Base-by-base conservation (phyloP, 176 grass and related monocot genomes). In the Cenchrus fungigraminus region DNA sequence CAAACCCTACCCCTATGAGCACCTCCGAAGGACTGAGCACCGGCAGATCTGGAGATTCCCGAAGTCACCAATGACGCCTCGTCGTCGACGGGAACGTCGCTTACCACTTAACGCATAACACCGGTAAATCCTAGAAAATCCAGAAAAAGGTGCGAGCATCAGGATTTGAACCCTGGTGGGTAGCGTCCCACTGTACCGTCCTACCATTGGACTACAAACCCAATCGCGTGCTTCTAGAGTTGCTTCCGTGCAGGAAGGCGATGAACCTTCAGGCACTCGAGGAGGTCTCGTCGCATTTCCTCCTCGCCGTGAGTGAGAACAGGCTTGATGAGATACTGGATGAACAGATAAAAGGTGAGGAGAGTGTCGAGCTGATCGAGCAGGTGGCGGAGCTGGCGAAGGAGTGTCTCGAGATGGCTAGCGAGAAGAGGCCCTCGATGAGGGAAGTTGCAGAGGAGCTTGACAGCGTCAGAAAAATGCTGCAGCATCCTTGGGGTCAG, bases 341-440 rank as follows among this genome's bases (percentile, higher is more conserved):
- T 59, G 44, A 56, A 0, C 80, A 91, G 68, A 87, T 89, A 1
- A 76, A 82, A 54, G 28, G 63, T 7, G 84, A 90, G 58, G 80
- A 89, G 66, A 85, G 68, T 66, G 68, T 87, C 16, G 74, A 85
- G 81, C 0, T 85, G 57, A 74, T 94, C 19, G 85, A 82, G 73
- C 69, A 68, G 67, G 80, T 87, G 25, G 92, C 87, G 0, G 80
- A 94, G 84, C 87, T 94, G 8, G 92, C 89, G 4, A 85, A 73
- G 85, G 70, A 79, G 68, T 92, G 90, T 67, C 32, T 95, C 11
- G 88, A 95, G 74, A 87, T 95, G 54, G 67, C 83, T 0, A 85
- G 93, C 17, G 87, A 91, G 12, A 91, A 85, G 55, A 83, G 92
- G 53, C 87, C 90, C 7, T 78, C 85, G 9, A 94, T 94, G 92